Conservation (phyloP, 768 basidiomycete species). For the Piloderma croceum region DNA sequence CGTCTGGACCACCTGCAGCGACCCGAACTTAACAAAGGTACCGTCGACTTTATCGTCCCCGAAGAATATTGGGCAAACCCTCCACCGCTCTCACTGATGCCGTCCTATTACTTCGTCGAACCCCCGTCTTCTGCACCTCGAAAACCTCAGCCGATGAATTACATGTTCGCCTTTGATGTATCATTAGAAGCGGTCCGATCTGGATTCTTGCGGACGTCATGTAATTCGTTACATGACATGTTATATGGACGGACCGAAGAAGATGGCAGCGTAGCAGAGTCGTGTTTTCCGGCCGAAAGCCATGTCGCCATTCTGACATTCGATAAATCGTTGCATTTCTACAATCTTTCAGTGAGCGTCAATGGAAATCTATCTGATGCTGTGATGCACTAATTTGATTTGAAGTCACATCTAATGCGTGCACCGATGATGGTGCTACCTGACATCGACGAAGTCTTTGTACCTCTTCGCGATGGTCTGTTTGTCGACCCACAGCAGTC, state of each 20-base stretch:
- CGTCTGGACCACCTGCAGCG: slow-evolving; percentile 77
- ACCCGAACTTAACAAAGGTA: slow-evolving; percentile 86
- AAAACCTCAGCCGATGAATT: slow-evolving; percentile 60
- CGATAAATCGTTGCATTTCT: slow-evolving; percentile 78
- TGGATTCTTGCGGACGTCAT: slow-evolving; percentile 66
- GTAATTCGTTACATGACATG: slow-evolving; percentile 52
- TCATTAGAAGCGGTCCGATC: slow-evolving; percentile 59
- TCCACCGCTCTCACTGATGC: slow-evolving; percentile 47
- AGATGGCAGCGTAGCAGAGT: slow-evolving; percentile 36
- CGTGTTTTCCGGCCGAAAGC: slow-evolving; percentile 50
- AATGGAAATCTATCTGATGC: slow-evolving; percentile 4
- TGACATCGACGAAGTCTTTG: slow-evolving; percentile 90
- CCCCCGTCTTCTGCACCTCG: slow-evolving; percentile 43
- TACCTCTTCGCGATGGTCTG: slow-evolving; percentile 66
- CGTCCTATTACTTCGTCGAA: slow-evolving; percentile 49
- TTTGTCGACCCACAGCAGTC: slow-evolving; percentile 73
- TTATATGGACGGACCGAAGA: slow-evolving; percentile 53
- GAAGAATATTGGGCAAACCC: slow-evolving; percentile 82
- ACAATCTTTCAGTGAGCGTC: slow-evolving; percentile 68
- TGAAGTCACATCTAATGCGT: slow-evolving; percentile 39
- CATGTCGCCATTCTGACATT: slow-evolving; percentile 79
- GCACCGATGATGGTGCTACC: slow-evolving; percentile 74
- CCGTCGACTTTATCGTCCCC: slow-evolving; percentile 83
- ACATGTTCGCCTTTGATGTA: slow-evolving; percentile 86
- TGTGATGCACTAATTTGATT: slow-evolving; percentile 16